Percentiles rank a stretch among this genome's conserved stretches.
Conservation (phyloP, 306 rosid species). For the Spatholobus suberectus region DNA sequence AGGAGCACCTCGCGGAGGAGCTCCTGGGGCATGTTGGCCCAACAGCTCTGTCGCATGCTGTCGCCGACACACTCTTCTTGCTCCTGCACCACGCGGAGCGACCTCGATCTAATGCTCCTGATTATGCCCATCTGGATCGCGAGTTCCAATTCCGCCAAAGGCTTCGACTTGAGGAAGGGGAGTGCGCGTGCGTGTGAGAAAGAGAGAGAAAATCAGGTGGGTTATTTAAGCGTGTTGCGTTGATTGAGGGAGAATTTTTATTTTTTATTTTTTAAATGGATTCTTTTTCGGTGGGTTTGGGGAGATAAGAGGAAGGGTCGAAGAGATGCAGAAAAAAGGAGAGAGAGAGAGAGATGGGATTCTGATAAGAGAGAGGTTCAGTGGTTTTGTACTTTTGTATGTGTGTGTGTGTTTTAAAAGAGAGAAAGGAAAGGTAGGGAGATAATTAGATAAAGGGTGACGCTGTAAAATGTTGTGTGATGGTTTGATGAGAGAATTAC, state of each 20-base stretch:
- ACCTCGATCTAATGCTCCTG: conserved; percentile 74
- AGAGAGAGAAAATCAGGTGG: not conserved
- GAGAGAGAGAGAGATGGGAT: conserved; percentile 15
- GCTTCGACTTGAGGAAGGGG: not conserved
- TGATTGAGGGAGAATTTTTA: conserved; percentile 29
- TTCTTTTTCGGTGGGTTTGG: conserved; percentile 11
- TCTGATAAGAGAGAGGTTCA: not conserved
- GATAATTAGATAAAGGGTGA: not conserved
- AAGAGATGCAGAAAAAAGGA: not conserved
- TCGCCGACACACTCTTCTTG: conserved; percentile 31
- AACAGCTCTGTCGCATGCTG: conserved; percentile 72
- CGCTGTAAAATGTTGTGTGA: not conserved
- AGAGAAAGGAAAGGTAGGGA: not conserved
- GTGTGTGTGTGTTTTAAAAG: not conserved
- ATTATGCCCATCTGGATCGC: conserved; percentile 53
- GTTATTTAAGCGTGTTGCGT: conserved; percentile 24
- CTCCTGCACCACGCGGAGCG: conserved; percentile 72
- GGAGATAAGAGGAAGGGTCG: not conserved
- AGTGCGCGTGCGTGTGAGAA: not conserved
- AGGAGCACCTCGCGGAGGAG: conserved; percentile 82
- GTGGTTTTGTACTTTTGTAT: not conserved
- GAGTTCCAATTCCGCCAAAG: not conserved
- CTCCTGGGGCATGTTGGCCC: conserved; percentile 97
- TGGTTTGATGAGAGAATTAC: not conserved
- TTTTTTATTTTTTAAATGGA: not conserved